Percentiles rank a stretch among this genome's conserved stretches.
These are phyloP conservation scores for Leptomonas pyrrhocoris DNA, from an alignment of 208 protist species.

Conservation along the genomic window DNA sequence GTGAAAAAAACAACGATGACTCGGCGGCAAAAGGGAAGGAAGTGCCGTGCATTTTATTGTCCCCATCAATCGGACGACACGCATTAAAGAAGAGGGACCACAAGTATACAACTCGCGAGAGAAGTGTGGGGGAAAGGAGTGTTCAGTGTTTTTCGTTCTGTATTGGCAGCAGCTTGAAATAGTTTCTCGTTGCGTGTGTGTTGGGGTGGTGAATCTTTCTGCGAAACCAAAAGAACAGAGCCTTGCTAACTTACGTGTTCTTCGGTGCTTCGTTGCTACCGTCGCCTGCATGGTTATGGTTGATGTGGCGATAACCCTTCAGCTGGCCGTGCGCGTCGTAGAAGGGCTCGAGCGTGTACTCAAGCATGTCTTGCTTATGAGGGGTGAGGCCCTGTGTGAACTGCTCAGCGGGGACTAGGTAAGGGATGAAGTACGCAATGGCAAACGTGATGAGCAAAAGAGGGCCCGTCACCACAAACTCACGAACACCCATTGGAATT, in stretches of 20 bases:
- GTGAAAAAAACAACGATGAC: too few relatives aligned
- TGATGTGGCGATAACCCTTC: conserved; percentile 80
- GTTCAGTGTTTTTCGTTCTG: too few relatives aligned
- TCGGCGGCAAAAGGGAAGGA: too few relatives aligned
- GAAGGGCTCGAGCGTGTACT: conserved; percentile 83
- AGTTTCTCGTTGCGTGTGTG: too few relatives aligned
- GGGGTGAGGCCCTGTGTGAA: conserved; percentile 71
- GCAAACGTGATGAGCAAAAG: conserved; percentile 62
- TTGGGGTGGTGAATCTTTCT: too few relatives aligned
- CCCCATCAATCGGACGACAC: too few relatives aligned
- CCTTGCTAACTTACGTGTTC: neutral
- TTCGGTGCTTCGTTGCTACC: neutral
- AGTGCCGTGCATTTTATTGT: too few relatives aligned
- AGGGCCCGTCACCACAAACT: conserved; percentile 83
- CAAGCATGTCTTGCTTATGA: conserved; percentile 71
- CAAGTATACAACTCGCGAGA: too few relatives aligned
- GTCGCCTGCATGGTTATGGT: conserved; percentile 16
- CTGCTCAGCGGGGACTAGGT: conserved; percentile 67
- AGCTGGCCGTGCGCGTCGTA: conserved; percentile 71
- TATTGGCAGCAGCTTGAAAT: too few relatives aligned
- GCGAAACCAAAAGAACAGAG: too few relatives aligned
- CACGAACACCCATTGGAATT: conserved; percentile 82
- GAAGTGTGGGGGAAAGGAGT: too few relatives aligned
- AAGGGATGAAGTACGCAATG: conserved; percentile 74
- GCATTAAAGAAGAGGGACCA: too few relatives aligned